phyloP scores from a whole-genome alignment of 2,329 filamentous ascomycete species.

The Fusarium bactridioides region DNA sequence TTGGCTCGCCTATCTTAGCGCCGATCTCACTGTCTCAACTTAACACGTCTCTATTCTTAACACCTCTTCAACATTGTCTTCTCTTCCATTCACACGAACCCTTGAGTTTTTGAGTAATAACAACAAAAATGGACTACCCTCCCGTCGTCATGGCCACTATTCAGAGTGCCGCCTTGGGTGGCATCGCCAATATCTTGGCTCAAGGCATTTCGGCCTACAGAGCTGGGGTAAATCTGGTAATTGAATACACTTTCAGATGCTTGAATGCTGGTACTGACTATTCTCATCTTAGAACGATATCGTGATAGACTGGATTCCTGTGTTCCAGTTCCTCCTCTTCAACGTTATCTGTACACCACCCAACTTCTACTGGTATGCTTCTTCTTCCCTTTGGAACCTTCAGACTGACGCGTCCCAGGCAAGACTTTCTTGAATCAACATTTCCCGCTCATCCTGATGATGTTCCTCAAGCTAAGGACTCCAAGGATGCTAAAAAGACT shows the following conservation, averaged over 20 bases:
- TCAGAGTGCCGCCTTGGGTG: constrained; percentile 71
- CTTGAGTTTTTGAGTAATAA: neutral
- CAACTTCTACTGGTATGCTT: constrained; percentile 80
- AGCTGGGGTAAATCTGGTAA: constrained; percentile 57
- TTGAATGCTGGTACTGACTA: neutral
- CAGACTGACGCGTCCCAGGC: constrained; percentile 56
- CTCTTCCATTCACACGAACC: neutral
- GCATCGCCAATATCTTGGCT: constrained; percentile 75
- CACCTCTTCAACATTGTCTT: neutral
- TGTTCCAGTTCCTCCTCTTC: constrained; percentile 81
- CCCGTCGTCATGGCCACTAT: constrained; percentile 67
- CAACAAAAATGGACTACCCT: constrained; percentile 45
- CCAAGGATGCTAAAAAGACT: constrained; percentile 30
- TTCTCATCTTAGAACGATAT: constrained; percentile 59
- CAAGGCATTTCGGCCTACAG: constrained; percentile 73
- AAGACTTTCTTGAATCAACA: constrained; percentile 75
- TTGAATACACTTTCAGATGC: neutral
- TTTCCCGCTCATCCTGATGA: constrained; percentile 71
- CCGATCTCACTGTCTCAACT: constrained; percentile 15
- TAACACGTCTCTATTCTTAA: constrained; percentile 11
- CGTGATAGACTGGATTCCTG: constrained; percentile 69
- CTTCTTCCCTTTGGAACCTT: constrained; percentile 22
- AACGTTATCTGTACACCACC: constrained; percentile 77
- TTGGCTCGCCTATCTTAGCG: constrained; percentile 26
- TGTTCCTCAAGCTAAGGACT: constrained; percentile 49